Percentiles rank a stretch among this genome's conserved stretches.
phyloP scores from a whole-genome alignment of 2,329 filamentous ascomycete species.

The Ceratocystiopsis brevicomis region DNA sequence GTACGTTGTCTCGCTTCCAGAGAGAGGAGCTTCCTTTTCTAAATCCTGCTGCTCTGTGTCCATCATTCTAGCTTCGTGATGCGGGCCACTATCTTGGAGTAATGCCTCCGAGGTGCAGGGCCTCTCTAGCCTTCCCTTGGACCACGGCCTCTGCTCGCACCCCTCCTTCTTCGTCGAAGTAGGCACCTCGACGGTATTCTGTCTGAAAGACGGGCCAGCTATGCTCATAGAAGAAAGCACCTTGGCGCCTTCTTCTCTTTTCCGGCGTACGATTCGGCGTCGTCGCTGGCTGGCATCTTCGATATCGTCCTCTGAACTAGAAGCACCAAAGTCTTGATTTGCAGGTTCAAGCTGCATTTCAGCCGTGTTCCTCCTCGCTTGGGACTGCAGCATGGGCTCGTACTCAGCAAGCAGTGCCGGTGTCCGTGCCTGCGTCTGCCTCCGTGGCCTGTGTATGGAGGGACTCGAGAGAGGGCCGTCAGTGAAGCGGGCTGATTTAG shows the following conservation, averaged over 20 bases:
- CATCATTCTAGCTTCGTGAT: no score
- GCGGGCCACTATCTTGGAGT: no score
- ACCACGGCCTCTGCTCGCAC: slow-evolving; percentile 4
- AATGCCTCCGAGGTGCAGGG: no score
- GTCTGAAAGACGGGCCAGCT: slow-evolving; percentile 13
- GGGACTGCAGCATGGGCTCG: slow-evolving; percentile 27
- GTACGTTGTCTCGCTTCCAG: not conserved
- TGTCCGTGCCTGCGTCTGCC: not conserved
- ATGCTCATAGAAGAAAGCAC: slow-evolving; percentile 24
- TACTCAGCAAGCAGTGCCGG: slow-evolving; percentile 18
- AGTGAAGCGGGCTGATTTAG: not conserved
- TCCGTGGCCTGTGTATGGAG: not conserved
- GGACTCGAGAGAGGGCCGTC: no score
- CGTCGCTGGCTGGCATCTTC: slow-evolving; percentile 19
- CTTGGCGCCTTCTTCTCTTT: slow-evolving; percentile 21
- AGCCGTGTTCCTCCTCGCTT: slow-evolving; percentile 18
- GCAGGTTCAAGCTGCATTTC: no score
- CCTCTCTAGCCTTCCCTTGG: not conserved
- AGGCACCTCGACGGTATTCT: slow-evolving; percentile 18
- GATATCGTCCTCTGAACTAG: slow-evolving; percentile 12
- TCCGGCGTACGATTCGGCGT: slow-evolving; percentile 19
- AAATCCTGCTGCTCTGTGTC: no score
- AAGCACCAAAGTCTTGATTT: not conserved
- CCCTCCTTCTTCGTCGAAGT: slow-evolving; percentile 13
- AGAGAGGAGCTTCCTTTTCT: not conserved